A percentile compares a stretch with the other conserved stretches of the same genome.
Evolutionary conservation across 768 basidiomycete genomes (phyloP).

Genomic region (Amanita inopinata): DNA sequence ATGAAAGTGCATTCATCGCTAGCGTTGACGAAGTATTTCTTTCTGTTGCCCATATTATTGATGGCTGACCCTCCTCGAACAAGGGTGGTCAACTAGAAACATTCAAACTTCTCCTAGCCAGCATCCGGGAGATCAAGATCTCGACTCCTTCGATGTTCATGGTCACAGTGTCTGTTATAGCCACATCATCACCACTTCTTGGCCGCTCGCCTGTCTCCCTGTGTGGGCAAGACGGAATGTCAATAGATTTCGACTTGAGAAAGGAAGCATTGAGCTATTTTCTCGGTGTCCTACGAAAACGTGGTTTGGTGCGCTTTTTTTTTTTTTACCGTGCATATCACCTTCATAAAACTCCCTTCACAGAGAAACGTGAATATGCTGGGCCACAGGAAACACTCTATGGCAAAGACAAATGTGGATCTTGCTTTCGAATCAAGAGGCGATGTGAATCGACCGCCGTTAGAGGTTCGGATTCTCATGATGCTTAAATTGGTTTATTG

Average conservation of each 20-base stretch:
- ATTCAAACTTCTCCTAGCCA: conserved; percentile 33
- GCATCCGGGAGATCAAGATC: conserved; percentile 18
- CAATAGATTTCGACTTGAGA: conserved; percentile 30
- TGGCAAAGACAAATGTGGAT: conserved; percentile 15
- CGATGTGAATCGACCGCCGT: conserved; percentile 2
- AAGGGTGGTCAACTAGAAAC: conserved; percentile 45
- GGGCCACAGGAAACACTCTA: conserved; percentile 16
- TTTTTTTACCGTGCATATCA: background rate
- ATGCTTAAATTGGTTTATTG: background rate
- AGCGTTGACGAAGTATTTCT: conserved; percentile 34
- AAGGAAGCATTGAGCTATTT: conserved; percentile 26
- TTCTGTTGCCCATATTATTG: conserved; percentile 8
- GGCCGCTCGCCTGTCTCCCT: conserved; percentile 19
- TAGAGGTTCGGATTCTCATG: conserved; percentile 3
- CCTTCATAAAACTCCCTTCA: background rate
- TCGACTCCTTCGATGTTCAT: conserved; percentile 18
- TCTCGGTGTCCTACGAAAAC: conserved; percentile 27
- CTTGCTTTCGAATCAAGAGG: conserved; percentile 13
- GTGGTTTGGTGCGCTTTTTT: conserved; percentile 34
- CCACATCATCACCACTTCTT: conserved; percentile 30
- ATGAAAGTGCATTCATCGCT: conserved; percentile 38
- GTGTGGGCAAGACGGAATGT: conserved; percentile 14
- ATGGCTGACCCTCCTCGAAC: background rate
- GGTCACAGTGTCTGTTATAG: conserved; percentile 20
- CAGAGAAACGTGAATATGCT: conserved; percentile 10